phyloP scores from a whole-genome alignment of 2,329 filamentous ascomycete species.

The Onygenales sp. region DNA sequence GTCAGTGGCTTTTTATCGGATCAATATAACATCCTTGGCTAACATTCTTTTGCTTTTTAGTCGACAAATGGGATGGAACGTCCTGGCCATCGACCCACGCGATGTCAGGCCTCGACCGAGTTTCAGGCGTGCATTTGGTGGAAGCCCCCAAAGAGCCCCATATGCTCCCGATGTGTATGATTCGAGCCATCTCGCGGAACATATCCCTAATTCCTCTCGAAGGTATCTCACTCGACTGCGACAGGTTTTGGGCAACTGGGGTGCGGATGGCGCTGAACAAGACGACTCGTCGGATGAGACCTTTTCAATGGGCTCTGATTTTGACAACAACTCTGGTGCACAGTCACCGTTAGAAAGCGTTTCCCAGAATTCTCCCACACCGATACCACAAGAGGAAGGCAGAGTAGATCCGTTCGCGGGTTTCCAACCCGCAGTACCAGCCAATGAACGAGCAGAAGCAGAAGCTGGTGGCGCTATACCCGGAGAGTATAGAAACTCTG shows the following conservation, averaged over 20 bases:
- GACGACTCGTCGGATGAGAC: constrained; percentile 5
- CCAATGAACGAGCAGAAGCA: neutral
- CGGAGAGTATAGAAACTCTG: too few species aligned
- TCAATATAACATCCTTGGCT: neutral
- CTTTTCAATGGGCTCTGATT: constrained; percentile 4
- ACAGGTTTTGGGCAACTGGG: neutral
- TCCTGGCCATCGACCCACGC: constrained; percentile 37
- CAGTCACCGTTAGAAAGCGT: neutral
- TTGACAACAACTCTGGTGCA: neutral
- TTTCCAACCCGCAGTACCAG: too few species aligned
- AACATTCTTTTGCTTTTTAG: neutral
- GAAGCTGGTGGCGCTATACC: neutral
- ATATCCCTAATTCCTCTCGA: constrained; percentile 19
- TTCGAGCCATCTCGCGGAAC: constrained; percentile 18
- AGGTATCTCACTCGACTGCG: constrained; percentile 15
- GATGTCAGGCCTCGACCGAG: constrained; percentile 27
- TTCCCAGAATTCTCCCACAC: too few species aligned
- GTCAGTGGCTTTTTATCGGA: constrained; percentile 4
- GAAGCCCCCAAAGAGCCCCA: constrained; percentile 15
- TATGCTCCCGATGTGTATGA: constrained; percentile 11
- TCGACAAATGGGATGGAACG: constrained; percentile 33
- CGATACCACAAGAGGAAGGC: too few species aligned
- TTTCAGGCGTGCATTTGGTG: constrained; percentile 33
- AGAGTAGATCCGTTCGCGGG: too few species aligned
- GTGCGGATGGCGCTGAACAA: neutral